Conservation (phyloP, 345 rosid species). For the Adansonia digitata region DNA sequence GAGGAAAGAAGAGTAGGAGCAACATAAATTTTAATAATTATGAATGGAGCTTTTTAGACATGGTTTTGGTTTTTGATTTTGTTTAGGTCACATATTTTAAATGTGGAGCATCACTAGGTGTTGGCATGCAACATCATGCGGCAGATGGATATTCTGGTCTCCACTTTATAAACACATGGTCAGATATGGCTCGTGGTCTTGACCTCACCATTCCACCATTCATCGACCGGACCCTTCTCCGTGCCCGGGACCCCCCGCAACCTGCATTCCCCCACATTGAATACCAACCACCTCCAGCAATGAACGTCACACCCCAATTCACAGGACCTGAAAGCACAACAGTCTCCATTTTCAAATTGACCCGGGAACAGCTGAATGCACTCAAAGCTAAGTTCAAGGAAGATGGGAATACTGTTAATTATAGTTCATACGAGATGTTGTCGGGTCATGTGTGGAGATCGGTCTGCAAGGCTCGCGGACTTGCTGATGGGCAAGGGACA, state of each 20-base stretch:
- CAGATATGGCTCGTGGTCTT: constrained; percentile 90
- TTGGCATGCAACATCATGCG: constrained; percentile 92
- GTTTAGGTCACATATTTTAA: constrained; percentile 75
- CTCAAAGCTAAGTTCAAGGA: constrained; percentile 84
- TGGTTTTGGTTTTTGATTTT: neutral
- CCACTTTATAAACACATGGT: constrained; percentile 90
- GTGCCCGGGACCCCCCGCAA: constrained; percentile 83
- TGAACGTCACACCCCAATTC: constrained; percentile 41
- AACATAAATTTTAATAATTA: too few relatives aligned
- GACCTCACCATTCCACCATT: constrained; percentile 64
- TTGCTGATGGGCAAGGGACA: constrained; percentile 54
- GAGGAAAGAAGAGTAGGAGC: too few relatives aligned
- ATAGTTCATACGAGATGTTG: constrained; percentile 89
- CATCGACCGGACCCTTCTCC: constrained; percentile 78
- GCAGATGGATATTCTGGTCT: constrained; percentile 98
- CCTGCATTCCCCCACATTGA: constrained; percentile 71
- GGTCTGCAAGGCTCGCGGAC: constrained; percentile 64
- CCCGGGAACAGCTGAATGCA: constrained; percentile 52
- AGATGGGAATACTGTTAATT: constrained; percentile 57
- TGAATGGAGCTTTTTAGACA: neutral
- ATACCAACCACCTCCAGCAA: constrained; percentile 73
- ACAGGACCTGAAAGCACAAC: constrained; percentile 32
- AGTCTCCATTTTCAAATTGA: constrained; percentile 42
- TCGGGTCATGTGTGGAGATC: constrained; percentile 93
- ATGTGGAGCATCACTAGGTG: constrained; percentile 95